phyloP scores from a whole-genome alignment of 306 rosid genomes.

The Quercus parvula region DNA sequence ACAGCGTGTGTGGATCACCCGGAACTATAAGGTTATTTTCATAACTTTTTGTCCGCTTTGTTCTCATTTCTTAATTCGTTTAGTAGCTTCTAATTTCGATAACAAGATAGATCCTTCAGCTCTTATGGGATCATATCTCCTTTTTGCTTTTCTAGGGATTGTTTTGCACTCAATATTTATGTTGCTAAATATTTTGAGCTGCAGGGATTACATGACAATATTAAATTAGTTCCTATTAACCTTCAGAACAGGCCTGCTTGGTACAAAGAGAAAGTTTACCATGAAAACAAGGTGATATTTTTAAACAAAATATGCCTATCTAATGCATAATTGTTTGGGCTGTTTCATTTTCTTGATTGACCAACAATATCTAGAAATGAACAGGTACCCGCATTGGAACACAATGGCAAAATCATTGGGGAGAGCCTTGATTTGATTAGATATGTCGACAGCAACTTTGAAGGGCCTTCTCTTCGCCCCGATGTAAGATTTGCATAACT shows the following conservation, averaged over 20 bases:
- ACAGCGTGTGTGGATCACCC: conserved; percentile 82
- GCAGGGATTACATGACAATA: conserved; percentile 74
- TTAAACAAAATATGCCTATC: neutral
- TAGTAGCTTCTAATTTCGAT: neutral
- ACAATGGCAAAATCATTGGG: conserved; percentile 72
- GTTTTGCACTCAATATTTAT: neutral
- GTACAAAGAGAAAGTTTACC: conserved; percentile 80
- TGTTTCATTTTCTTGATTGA: neutral
- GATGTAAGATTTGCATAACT: conserved; percentile 33
- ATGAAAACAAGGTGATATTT: conserved; percentile 49
- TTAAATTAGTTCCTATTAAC: conserved; percentile 60
- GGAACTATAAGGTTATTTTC: conserved; percentile 64
- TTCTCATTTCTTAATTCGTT: neutral
- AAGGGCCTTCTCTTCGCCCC: conserved; percentile 60
- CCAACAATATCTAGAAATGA: neutral
- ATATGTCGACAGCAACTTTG: conserved; percentile 58
- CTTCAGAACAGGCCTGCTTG: conserved; percentile 75
- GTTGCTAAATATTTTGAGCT: neutral
- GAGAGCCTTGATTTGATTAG: conserved; percentile 88
- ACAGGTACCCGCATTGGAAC: conserved; percentile 91
- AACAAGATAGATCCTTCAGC: neutral
- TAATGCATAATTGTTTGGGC: neutral
- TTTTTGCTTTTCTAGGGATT: neutral
- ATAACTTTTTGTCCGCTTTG: neutral
- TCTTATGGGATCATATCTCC: neutral